phyloP scores from a whole-genome alignment of 1,284 basidiomycete genomes.

The Blastosporella zonata region DNA sequence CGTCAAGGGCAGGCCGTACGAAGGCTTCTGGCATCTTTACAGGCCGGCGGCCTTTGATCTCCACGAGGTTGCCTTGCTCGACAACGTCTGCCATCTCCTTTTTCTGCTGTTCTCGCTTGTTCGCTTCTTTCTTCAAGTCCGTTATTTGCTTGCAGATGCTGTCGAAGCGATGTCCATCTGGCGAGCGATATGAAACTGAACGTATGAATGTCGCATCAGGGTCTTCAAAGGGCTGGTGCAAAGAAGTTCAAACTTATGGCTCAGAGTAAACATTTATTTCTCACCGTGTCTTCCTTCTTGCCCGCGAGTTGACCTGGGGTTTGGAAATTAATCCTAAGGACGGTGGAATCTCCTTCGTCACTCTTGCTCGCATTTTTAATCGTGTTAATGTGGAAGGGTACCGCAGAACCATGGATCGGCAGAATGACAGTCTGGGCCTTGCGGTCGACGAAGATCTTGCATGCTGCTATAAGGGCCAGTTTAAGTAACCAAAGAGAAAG shows the following conservation, averaged over 20 bases:
- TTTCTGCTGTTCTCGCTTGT: slow-evolving; percentile 96
- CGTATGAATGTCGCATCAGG: slow-evolving; percentile 96
- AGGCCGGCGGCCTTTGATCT: slow-evolving; percentile 84
- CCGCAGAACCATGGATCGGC: slow-evolving; percentile 93
- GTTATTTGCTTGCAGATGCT: slow-evolving; percentile 90
- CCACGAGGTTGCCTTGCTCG: slow-evolving; percentile 88
- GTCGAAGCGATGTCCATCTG: slow-evolving; percentile 87
- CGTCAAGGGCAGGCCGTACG: slow-evolving; percentile 90
- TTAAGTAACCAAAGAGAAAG: neutral
- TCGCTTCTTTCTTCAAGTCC: slow-evolving; percentile 94
- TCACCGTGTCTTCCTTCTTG: slow-evolving; percentile 96
- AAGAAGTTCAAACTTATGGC: neutral
- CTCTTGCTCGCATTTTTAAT: slow-evolving; percentile 98
- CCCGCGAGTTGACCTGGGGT: slow-evolving; percentile 97
- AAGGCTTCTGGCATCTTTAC: slow-evolving; percentile 89
- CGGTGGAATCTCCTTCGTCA: slow-evolving; percentile 94
- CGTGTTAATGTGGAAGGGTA: slow-evolving; percentile 98
- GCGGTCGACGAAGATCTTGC: slow-evolving; percentile 87
- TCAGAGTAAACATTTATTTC: slow-evolving; percentile 8
- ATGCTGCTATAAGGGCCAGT: neutral
- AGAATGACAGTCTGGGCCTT: slow-evolving; percentile 88
- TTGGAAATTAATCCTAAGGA: slow-evolving; percentile 97
- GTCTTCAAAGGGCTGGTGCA: slow-evolving; percentile 87
- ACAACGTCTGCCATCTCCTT: slow-evolving; percentile 98
- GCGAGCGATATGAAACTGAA: slow-evolving; percentile 91